A percentile compares a stretch with the other conserved stretches of the same genome.
Evolutionary conservation across 2,329 filamentous ascomycete species (phyloP).

Genomic region (Colletotrichum viniferum): DNA sequence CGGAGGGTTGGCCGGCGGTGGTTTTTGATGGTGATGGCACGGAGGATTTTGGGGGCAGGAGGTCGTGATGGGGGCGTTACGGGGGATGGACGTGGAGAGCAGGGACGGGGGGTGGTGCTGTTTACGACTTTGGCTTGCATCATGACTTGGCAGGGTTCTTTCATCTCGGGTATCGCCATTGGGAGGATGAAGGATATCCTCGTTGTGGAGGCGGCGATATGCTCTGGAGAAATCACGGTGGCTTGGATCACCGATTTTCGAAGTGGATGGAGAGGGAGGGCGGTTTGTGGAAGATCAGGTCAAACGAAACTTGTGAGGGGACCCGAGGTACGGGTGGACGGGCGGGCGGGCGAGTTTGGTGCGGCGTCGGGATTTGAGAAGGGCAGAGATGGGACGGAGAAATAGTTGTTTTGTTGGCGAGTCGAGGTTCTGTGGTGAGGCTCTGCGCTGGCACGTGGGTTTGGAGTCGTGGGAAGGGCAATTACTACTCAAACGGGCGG

Average conservation of each 20-base stretch:
- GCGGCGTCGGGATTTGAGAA: background rate
- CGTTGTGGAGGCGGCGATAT: background rate
- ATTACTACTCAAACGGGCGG: background rate
- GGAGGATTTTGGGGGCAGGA: background rate
- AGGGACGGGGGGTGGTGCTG: background rate
- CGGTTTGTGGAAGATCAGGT: conserved; percentile 5
- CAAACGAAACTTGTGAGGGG: conserved; percentile 21
- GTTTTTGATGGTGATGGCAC: background rate
- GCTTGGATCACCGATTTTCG: background rate
- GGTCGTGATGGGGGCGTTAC: background rate
- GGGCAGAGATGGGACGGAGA: background rate
- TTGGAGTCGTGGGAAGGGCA: background rate
- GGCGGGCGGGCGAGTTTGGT: background rate
- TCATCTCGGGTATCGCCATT: background rate
- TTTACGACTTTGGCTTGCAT: background rate
- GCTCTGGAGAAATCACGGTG: background rate
- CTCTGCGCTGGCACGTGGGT: conserved; percentile 8
- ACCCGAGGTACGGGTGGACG: background rate
- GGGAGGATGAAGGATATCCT: background rate
- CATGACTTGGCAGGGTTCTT: background rate
- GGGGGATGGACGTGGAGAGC: background rate
- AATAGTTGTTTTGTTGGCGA: background rate
- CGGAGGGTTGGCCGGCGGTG: background rate
- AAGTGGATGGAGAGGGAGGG: background rate
- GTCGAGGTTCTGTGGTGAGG: background rate